These are phyloP conservation scores for Fraxinus albicans DNA, from an alignment of 305 asterid species.

Conservation along the genomic window DNA sequence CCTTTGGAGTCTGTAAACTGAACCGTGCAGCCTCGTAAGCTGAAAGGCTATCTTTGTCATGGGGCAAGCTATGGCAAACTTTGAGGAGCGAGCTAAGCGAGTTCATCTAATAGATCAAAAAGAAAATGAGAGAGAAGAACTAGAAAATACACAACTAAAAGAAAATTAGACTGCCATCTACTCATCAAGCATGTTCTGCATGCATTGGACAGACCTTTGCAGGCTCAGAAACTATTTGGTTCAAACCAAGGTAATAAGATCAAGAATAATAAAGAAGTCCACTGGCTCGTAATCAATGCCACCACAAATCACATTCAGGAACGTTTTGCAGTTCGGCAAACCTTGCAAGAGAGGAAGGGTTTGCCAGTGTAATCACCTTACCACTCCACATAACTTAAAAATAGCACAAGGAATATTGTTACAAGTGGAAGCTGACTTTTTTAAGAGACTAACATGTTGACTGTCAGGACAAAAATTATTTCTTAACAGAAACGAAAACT, in stretches of 20 bases:
- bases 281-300: not conserved
- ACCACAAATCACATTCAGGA: not conserved
- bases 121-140: conserved; percentile 14
- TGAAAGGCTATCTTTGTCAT: conserved; percentile 45
- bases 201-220: not conserved
- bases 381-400: not conserved
- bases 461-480: not conserved
- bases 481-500: not conserved
- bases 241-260: not conserved
- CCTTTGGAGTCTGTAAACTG: conserved; percentile 74
- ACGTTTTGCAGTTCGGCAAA: not conserved
- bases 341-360: not conserved
- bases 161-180: not conserved
- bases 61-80: conserved; percentile 71
- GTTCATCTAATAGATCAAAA: conserved; percentile 62
- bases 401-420: not conserved
- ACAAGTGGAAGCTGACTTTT: not conserved
- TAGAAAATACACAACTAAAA: not conserved
- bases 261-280: not conserved
- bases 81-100: conserved; percentile 74
- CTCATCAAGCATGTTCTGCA: not conserved
- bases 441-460: not conserved
- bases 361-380: not conserved
- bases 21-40: conserved; percentile 85
- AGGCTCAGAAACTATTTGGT: not conserved